Conservation (phyloP, 2,329 filamentous ascomycete species). For the Phoma sp. region DNA sequence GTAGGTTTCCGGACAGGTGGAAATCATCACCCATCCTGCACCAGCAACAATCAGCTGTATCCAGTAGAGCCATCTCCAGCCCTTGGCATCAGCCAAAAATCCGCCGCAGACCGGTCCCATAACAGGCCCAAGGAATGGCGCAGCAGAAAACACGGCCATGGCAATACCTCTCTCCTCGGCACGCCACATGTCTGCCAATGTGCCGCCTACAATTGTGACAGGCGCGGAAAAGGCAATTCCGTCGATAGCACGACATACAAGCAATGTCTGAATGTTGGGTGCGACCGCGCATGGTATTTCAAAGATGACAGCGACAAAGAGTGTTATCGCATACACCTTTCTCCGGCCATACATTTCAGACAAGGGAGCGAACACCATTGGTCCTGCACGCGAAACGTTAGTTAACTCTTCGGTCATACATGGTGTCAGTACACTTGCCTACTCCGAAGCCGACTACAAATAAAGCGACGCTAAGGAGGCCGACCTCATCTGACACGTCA, state of each 20-base stretch:
- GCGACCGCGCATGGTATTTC: constrained; percentile 81
- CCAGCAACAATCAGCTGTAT: constrained; percentile 80
- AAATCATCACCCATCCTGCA: constrained; percentile 77
- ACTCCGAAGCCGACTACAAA: constrained; percentile 86
- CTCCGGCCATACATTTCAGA: constrained; percentile 77
- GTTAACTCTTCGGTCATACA: too few species aligned
- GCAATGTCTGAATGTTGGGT: constrained; percentile 76
- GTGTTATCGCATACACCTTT: constrained; percentile 73
- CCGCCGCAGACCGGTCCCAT: constrained; percentile 71
- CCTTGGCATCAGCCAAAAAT: constrained; percentile 72
- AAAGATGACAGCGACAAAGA: constrained; percentile 77
- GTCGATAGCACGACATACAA: constrained; percentile 79
- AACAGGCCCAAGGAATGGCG: constrained; percentile 82
- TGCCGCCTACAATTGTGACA: constrained; percentile 86
- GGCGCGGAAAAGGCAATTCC: constrained; percentile 86
- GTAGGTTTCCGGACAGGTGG: constrained; percentile 92
- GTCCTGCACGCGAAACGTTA: too few species aligned
- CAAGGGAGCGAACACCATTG: constrained; percentile 80
- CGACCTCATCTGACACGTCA: constrained; percentile 73
- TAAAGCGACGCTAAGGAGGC: constrained; percentile 73
- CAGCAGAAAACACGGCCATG: constrained; percentile 85
- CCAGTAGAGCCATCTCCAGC: constrained; percentile 89
- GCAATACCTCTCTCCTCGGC: constrained; percentile 85
- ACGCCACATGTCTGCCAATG: constrained; percentile 82
- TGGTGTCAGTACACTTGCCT: too few species aligned